These are phyloP conservation scores for Aspergillus glaucus DNA, from an alignment of 2,329 filamentous ascomycete genomes.

Conservation along the genomic window DNA sequence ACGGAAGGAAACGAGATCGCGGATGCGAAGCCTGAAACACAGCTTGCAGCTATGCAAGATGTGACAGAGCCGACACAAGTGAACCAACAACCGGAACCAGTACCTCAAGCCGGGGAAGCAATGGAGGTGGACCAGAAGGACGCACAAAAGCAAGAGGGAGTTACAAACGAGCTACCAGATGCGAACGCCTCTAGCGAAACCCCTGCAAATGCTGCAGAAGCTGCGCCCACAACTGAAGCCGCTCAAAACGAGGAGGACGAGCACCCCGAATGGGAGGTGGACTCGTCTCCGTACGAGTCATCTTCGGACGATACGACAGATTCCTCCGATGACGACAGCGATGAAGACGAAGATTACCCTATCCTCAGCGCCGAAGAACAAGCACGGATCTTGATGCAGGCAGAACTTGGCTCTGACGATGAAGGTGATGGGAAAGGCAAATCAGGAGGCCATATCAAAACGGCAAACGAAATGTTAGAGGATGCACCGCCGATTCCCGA, in stretches of 20 bases:
- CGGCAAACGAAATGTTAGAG: conserved; percentile 70
- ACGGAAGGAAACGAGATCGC: not conserved
- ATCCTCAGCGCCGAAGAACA: conserved; percentile 75
- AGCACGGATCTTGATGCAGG: conserved; percentile 77
- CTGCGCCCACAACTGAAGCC: conserved; percentile 5
- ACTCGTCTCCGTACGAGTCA: conserved; percentile 70
- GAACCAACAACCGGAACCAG: conserved; percentile 3
- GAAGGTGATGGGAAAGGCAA: conserved; percentile 54
- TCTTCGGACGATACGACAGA: conserved; percentile 55
- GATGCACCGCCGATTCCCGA: conserved; percentile 66
- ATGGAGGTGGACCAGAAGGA: conserved; percentile 24
- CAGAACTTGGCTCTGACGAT: conserved; percentile 72
- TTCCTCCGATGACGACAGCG: conserved; percentile 50
- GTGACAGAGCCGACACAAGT: conserved; percentile 1
- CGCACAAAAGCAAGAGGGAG: conserved; percentile 5
- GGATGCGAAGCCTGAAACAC: not conserved
- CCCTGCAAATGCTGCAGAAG: conserved; percentile 3
- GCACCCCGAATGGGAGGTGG: conserved; percentile 76
- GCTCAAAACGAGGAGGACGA: conserved; percentile 30
- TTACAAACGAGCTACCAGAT: conserved; percentile 2
- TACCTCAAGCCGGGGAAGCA: conserved; percentile 10
- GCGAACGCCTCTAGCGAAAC: not conserved
- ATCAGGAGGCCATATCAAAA: conserved; percentile 54
- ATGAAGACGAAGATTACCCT: conserved; percentile 57
- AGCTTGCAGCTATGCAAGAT: not conserved